Evolutionary conservation across 495 filamentous ascomycete genomes (phyloP), one percentile per base, ranked within the genome.

Genomic region (Apodospora peruviana): DNA sequence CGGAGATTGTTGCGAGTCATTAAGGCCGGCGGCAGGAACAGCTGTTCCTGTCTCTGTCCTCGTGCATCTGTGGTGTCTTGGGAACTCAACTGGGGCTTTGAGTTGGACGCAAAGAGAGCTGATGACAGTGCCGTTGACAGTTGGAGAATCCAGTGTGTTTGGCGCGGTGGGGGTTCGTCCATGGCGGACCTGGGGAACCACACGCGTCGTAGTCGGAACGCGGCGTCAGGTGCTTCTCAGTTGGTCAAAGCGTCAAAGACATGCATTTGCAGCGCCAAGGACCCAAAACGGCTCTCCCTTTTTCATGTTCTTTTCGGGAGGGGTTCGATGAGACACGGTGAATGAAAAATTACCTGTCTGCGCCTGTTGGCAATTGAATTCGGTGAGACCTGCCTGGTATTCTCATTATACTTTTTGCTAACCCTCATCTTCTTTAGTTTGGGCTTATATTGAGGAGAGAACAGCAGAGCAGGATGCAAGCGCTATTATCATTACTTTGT

Each of bases 1-100:
- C 43, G 17, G 21, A 59, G 46, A 22, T 52, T 55, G 65, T 85
- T 78, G 63, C 69, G 72, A 72, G 83, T 84, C 83, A 86, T 86
- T 59, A 70, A 68, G 60, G 45, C 62, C 59, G 51, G 40, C 59
- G 49, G 61, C 58, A 68, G 55, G 62, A 22, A 51, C 16, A n/a
- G 69, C 64, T n/a, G n/a, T n/a, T 58, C 64, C 62, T 48, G 44
- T 40, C 36, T 52, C 52, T 48, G 47, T 58, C 55, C 57, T 53
- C 60, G 55, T 38, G 57, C 67, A 58, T 57, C 55, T 53, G 60
- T 49, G 14, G 22, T 45, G 29, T 43, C 27, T n/a, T n/a, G n/a
- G 17, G 29, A 35, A 23, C 40, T 48, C 47, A 52, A 65, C 51
- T 55, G 53, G 52, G 24, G 27, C 39, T 40, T 32, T 11, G 40